Conservation (phyloP, 1,284 basidiomycete species). For the Phellopilus nigrolimitatus region DNA sequence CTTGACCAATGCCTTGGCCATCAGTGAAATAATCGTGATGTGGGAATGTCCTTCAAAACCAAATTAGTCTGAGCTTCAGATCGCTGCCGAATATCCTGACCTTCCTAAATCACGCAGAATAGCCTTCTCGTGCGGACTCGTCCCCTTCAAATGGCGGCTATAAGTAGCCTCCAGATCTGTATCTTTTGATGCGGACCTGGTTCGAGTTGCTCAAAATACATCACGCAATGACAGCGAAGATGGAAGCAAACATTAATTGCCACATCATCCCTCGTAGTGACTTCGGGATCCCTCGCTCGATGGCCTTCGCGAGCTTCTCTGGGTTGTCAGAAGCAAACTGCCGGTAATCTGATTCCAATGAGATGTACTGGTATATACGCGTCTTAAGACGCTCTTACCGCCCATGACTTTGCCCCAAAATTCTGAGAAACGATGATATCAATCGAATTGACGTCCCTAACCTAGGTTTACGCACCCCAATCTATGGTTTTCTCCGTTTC, state of each 20-base stretch:
- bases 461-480: conserved; percentile 53
- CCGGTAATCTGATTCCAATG: conserved; percentile 67
- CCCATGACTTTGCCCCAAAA: conserved; percentile 97
- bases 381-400: conserved; percentile 39
- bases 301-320: conserved; percentile 81
- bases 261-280: conserved; percentile 92
- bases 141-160: conserved; percentile 77
- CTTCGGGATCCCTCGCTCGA: conserved; percentile 87
- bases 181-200: conserved; percentile 86
- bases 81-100: conserved; percentile 30
- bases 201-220: conserved; percentile 18
- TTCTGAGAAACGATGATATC: conserved; percentile 46
- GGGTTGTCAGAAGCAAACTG: conserved; percentile 74
- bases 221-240: conserved; percentile 8
- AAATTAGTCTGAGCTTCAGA: conserved; percentile 7
- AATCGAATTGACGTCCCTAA: conserved; percentile 13
- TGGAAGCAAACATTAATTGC: conserved; percentile 82
- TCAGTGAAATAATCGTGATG: conserved; percentile 94
- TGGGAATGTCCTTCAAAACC: conserved; percentile 77
- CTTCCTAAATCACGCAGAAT: conserved; percentile 89
- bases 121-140: conserved; percentile 87
- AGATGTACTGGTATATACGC: conserved; percentile 1
- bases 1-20: conserved; percentile 89
- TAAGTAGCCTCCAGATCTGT: conserved; percentile 83
- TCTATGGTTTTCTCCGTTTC: conserved; percentile 50